These are phyloP conservation scores for Ormosia semicastrata DNA, from an alignment of 306 rosid genomes.

Conservation along the genomic window DNA sequence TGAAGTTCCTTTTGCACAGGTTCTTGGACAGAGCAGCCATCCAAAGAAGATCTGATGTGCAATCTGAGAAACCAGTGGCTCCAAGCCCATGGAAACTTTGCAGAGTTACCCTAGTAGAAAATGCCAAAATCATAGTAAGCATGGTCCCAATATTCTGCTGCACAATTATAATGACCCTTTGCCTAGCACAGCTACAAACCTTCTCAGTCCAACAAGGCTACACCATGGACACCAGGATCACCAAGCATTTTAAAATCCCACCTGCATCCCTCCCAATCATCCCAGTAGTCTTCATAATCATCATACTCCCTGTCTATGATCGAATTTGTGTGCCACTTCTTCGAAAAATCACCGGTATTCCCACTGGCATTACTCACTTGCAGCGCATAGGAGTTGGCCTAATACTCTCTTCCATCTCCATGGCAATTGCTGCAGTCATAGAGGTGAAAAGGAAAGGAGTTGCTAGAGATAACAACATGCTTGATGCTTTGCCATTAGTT, in stretches of 20 bases:
- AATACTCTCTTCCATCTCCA: constrained; percentile 69
- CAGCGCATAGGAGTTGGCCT: constrained; percentile 88
- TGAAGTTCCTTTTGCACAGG: constrained; percentile 33
- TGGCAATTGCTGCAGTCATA: constrained; percentile 68
- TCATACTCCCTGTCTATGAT: constrained; percentile 69
- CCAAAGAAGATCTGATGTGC: constrained; percentile 21
- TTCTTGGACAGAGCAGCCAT: constrained; percentile 89
- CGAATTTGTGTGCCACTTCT: constrained; percentile 54
- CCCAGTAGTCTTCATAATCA: constrained; percentile 60
- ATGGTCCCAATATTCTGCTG: constrained; percentile 85
- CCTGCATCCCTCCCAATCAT: constrained; percentile 80
- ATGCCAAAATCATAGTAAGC: constrained; percentile 71
- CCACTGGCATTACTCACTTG: constrained; percentile 71
- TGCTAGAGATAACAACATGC: constrained; percentile 62
- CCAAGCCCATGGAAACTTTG: constrained; percentile 73
- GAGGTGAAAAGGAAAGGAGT: constrained; percentile 70
- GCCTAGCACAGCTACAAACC: constrained; percentile 93
- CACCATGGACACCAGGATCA: constrained; percentile 69
- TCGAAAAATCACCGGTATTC: constrained; percentile 59
- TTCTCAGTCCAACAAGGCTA: constrained; percentile 75
- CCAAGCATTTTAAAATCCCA: constrained; percentile 62
- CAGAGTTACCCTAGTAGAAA: constrained; percentile 87
- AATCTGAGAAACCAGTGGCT: constrained; percentile 17
- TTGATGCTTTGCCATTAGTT: constrained; percentile 55
- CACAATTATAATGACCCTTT: constrained; percentile 86